phyloP scores from a whole-genome alignment of 2,329 filamentous ascomycete species.

The Fusarium longipes region DNA sequence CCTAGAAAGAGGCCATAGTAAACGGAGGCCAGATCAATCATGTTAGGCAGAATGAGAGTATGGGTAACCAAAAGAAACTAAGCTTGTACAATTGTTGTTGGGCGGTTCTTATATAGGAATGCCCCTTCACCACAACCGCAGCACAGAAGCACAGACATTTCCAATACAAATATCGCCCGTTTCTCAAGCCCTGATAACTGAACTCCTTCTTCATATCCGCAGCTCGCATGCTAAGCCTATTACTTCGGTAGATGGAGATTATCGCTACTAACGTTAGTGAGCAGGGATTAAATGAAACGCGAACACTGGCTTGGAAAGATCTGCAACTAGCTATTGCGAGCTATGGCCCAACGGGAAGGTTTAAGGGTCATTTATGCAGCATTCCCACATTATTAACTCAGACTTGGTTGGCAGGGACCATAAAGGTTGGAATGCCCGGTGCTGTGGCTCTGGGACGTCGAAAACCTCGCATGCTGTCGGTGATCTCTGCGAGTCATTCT shows the following conservation, averaged over 20 bases:
- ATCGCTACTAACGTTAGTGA: slow-evolving; percentile 1
- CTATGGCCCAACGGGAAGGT: slow-evolving; percentile 3
- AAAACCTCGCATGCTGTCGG: not conserved
- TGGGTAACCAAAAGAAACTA: not conserved
- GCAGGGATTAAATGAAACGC: not conserved
- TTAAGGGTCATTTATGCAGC: not conserved
- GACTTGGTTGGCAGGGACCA: not conserved
- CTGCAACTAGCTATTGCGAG: not conserved
- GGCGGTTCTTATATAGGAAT: not conserved
- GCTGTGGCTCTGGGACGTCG: not conserved
- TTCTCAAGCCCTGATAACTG: not conserved
- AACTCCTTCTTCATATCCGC: not conserved
- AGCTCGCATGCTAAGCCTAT: not conserved
- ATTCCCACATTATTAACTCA: slow-evolving; percentile 2
- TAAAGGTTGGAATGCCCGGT: not conserved
- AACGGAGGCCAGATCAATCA: slow-evolving; percentile 40
- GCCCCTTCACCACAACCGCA: not conserved
- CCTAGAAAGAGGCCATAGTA: slow-evolving; percentile 46
- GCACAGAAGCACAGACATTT: not conserved
- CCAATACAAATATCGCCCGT: too few species aligned
- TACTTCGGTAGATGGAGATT: slow-evolving; percentile 3
- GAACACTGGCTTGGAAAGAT: slow-evolving; percentile 2
- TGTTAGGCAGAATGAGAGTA: not conserved
- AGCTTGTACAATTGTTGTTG: not conserved
- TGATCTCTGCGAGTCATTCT: not conserved